Evolutionary conservation across 768 basidiomycete species (phyloP), one percentile per base, ranked within the genome.

Genomic region (Kwoniella dendrophila): DNA sequence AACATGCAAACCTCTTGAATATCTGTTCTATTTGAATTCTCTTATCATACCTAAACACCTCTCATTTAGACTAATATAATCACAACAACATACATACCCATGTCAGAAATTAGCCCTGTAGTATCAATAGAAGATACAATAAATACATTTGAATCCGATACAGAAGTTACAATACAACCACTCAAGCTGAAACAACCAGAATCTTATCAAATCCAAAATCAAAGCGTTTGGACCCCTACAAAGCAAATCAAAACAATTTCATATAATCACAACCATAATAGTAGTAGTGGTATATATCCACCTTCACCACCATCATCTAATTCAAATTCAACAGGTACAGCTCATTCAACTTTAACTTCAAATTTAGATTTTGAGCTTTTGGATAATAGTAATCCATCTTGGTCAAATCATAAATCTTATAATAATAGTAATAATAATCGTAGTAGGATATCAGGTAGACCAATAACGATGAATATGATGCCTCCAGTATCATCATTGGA

Each of bases 401-500:
- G 22, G 20, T 51, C 49, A n/a, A 5, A 33, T 16, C 16, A 14
- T 7, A 26, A 51, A 1, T 51, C 49, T 4, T 24, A 26, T 49
- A 14, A 51, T 1, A n/a, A n/a, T n/a, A n/a, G n/a, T n/a, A n/a
- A n/a, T n/a, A n/a, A 10, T 30, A n/a, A 11, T 45, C 44, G 12
- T 22, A 49, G 8, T 12, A 20, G 18, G 32, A 40, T 12, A 12
- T 34, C 32, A 38, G 18, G 36, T 50, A 29, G 22, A 11, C 14
- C 22, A 26, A 53, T 4, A 36, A n/a, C 32, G 7, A 53, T 36
- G 1, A 22, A 7, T 11, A 33, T 53, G 51, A 40, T 12, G 24
- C 11, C 41, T 11, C 53, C 34, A 27, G 36, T 38, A 20, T 40
- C 30, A 3, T 54, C 53, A n/a, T 38, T 57, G 1, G 43, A 57